Evolutionary conservation across 176 grass and related monocot genomes (phyloP).

Genomic region (Elymus sibiricus): DNA sequence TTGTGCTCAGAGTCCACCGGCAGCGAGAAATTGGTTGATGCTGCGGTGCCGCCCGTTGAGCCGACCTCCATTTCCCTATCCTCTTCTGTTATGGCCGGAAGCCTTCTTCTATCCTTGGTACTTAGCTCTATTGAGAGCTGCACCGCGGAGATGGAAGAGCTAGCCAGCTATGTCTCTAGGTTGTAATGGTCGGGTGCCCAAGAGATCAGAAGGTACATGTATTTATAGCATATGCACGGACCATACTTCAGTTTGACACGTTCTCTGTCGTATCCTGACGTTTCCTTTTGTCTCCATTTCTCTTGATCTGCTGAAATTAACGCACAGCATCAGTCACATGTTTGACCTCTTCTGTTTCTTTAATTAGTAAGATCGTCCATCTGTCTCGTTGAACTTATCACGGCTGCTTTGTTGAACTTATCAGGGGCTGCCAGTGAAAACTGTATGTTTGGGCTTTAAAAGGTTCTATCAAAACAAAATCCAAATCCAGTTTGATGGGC

Average conservation of each 20-base stretch:
- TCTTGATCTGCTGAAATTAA: neutral
- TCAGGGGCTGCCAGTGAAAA: neutral
- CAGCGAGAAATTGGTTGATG: neutral
- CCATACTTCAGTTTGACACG: neutral
- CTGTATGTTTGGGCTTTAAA: no score
- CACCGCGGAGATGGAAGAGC: no score
- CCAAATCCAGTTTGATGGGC: no score
- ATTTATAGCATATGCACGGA: neutral
- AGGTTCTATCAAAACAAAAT: no score
- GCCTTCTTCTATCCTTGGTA: no score
- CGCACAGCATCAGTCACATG: neutral
- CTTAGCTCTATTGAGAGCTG: no score
- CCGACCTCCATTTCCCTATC: neutral
- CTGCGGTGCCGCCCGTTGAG: neutral
- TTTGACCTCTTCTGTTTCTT: neutral
- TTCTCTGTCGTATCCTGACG: neutral
- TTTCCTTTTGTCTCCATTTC: neutral
- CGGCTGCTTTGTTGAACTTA: neutral
- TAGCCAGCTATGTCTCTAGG: no score
- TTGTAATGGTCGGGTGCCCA: neutral
- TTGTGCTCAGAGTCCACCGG: neutral
- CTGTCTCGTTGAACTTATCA: neutral
- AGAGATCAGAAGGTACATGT: neutral
- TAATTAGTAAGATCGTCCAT: neutral
- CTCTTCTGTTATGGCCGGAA: neutral